Percentiles rank a stretch among this genome's conserved stretches.
Evolutionary conservation across 179 eudicot species (phyloP).

Genomic region (Heliamphora ciliata): DNA sequence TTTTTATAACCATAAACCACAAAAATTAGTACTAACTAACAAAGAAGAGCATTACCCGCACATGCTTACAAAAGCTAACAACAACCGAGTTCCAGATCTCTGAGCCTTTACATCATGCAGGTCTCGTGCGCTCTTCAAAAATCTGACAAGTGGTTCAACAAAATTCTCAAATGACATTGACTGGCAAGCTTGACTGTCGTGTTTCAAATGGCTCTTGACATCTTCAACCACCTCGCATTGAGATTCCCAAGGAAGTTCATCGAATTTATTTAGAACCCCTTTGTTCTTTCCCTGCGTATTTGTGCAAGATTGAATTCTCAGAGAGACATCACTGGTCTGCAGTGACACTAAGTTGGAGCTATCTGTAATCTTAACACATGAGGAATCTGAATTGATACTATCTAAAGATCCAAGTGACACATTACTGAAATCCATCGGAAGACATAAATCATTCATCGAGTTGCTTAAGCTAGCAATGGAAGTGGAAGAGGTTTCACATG

Average conservation of each 20-base stretch:
- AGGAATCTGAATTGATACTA: slow-evolving; percentile 33
- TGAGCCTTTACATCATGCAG: slow-evolving; percentile 44
- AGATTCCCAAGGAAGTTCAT: slow-evolving; percentile 58
- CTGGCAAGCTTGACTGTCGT: slow-evolving; percentile 31
- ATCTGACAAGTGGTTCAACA: slow-evolving; percentile 41
- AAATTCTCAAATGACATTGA: slow-evolving; percentile 39
- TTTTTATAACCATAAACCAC: neutral
- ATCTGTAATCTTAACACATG: slow-evolving; percentile 18
- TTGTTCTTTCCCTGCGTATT: slow-evolving; percentile 26
- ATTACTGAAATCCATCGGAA: slow-evolving; percentile 37
- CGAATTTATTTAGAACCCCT: slow-evolving; percentile 33
- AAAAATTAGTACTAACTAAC: neutral
- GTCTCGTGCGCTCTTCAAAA: slow-evolving; percentile 47
- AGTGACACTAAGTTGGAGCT: slow-evolving; percentile 15
- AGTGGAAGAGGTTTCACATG: slow-evolving; percentile 45
- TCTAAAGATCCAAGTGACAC: slow-evolving; percentile 50
- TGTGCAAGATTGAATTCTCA: slow-evolving; percentile 19
- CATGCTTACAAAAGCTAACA: slow-evolving; percentile 37
- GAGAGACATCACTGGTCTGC: slow-evolving; percentile 19
- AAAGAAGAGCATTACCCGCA: slow-evolving; percentile 42
- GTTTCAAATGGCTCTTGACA: slow-evolving; percentile 29
- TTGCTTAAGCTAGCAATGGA: slow-evolving; percentile 52
- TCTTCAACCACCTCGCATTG: slow-evolving; percentile 49
- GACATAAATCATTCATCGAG: slow-evolving; percentile 50
- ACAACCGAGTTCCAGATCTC: slow-evolving; percentile 41